Evolutionary conservation across 768 basidiomycete genomes (phyloP).

Genomic region (Auriculariales sp.): DNA sequence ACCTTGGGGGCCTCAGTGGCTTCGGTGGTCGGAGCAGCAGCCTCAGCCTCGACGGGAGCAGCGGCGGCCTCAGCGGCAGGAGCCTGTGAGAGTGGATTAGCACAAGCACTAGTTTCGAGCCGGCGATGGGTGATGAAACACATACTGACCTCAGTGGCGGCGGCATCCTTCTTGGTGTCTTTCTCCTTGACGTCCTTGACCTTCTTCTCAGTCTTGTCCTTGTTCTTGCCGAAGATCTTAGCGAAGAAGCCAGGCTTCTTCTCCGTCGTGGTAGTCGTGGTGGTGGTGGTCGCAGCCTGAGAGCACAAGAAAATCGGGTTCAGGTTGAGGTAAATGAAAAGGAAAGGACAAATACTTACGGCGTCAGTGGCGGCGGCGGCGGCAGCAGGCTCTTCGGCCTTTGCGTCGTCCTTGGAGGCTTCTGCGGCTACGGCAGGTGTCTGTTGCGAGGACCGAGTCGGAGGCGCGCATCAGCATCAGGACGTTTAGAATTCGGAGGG

Average conservation of each 20-base stretch:
- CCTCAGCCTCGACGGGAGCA: constrained; percentile 33
- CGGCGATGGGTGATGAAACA: not conserved
- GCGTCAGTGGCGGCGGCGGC: constrained; percentile 3
- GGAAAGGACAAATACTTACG: not conserved
- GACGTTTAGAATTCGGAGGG: too few species aligned
- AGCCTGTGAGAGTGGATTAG: not conserved
- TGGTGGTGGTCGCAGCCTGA: not conserved
- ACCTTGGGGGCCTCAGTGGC: constrained; percentile 8
- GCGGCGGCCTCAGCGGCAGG: constrained; percentile 39
- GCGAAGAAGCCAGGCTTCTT: constrained; percentile 1
- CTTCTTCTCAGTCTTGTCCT: not conserved
- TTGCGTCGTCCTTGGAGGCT: not conserved
- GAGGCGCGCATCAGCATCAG: too few species aligned
- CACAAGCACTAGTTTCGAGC: not conserved
- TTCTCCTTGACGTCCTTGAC: constrained; percentile 1
- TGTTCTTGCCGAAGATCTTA: not conserved
- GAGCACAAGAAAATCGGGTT: not conserved
- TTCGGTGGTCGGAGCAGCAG: constrained; percentile 33
- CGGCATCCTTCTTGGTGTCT: not conserved
- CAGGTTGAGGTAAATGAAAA: not conserved
- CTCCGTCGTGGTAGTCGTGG: not conserved
- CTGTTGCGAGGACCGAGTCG: too few species aligned
- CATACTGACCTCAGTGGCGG: not conserved
- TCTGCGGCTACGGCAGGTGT: constrained; percentile 1
- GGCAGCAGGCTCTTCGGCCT: constrained; percentile 5